Evolutionary conservation across 805 yeast species (phyloP), one percentile per base, ranked within the genome.

Genomic region (Lachancea kluyveri): DNA sequence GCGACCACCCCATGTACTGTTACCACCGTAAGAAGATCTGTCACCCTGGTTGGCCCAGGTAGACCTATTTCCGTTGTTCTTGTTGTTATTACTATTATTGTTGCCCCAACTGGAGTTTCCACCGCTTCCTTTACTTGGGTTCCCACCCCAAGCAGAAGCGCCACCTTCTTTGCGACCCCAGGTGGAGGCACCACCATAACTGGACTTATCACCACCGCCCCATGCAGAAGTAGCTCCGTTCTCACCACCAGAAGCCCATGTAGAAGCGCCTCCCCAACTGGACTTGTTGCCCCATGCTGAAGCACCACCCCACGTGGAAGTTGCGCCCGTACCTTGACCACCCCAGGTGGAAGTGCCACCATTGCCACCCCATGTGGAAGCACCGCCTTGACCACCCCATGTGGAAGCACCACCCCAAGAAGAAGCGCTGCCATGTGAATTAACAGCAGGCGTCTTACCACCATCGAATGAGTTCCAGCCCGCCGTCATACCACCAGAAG

Each of bases 381-480:
- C 65, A 24, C 53, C 46, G 18, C 62, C 64, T 30, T 48, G 47
- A 18, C 59, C 61, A 48, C 59, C 72, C 62, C 67, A 63, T 5
- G 67, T 49, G 5, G 65, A 54, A 8, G 61, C 57, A 28, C 60
- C 59, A 17, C 62, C 59, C 46, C 62, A 53, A 6, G 57, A 50
- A 22, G 57, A 49, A 17, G 46, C 32, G 8, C 43, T 34, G 45
- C 50, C 66, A 38, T 50, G 57, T 18, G 58, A 39, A 29, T 45
- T 50, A n/a, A 53, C 55, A 2, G 63, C 60, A 8, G 63, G 68
- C 4, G 74, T 65, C 34, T 62, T 59, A 28, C 70, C 68, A 11
- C 76, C 76, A 29, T 70, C 71, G 60, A 70, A 66, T 2, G 73
- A 53, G 17, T 67, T 67, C 77, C 78, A 72, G 4, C 74, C 60